Base-by-base conservation (phyloP, 345 rosid species). In the Physaria fendleri region DNA sequence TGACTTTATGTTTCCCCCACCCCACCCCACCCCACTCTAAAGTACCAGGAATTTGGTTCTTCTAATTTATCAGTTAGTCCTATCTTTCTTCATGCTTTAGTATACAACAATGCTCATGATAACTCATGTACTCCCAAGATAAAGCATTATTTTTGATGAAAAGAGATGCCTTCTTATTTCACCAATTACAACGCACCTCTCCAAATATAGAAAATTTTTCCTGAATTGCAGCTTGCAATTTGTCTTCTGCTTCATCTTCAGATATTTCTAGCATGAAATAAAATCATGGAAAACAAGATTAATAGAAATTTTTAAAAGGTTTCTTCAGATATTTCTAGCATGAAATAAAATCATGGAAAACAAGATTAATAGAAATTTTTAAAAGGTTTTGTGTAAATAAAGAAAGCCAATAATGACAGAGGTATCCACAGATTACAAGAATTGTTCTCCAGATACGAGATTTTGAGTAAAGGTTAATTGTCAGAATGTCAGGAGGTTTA, bases 171-270 rank as follows among this genome's bases (percentile, higher is more conserved):
- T 58, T 54, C 41, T 46, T 48, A 43, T 68, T 29, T 52, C 58
- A 63, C 24, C 42, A 48, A 9, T 29, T 11, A 37, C 51, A 55
- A 75, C 96, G 61, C 74, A 93, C 97, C 81, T 93, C 96, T 66
- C 99, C 96, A 83, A 93, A 85, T 51, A 87, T 84, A 12, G 97
- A 78, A 83, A 90, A 93, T 68, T 84, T 93, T 71, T 93, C 99
- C 79, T 93, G 96, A 65, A 93, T 87, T 60, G 95, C 99, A 57
- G 79, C 88, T 79, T 93, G 99, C 52, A 93, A 75, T 62, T 65
- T 90, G 56, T 90, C 84, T 87, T 93, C 99, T 10, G 97, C 97
- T 78, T 93, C 99, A 66, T 85, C 96, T 76, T 90, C 96, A 5
- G 99, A 87, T 54, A 90, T 90, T 82, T 90, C 99, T 92, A 76